phyloP scores from a whole-genome alignment of 2,329 filamentous ascomycete genomes.

The Ophiostoma ips region DNA sequence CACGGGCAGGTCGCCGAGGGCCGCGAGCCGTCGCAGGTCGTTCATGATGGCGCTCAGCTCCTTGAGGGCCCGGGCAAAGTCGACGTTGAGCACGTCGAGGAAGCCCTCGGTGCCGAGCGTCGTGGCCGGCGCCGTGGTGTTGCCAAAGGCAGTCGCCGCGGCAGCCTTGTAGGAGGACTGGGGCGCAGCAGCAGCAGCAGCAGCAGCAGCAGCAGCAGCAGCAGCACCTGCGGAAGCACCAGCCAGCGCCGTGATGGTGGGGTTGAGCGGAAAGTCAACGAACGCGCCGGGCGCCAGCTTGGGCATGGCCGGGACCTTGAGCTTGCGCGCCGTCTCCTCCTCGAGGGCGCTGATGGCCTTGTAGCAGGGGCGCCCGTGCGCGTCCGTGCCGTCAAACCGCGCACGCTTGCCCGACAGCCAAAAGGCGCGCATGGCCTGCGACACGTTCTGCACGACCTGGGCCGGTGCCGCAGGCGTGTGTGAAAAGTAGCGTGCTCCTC shows the following conservation, averaged over 20 bases:
- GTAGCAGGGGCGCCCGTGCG: constrained; percentile 65
- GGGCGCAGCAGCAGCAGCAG: background rate
- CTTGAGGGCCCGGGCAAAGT: constrained; percentile 77
- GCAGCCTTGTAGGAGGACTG: constrained; percentile 16
- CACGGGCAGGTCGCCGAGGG: constrained; percentile 73
- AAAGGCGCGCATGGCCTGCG: constrained; percentile 80
- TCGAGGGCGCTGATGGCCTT: constrained; percentile 62
- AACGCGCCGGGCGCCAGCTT: constrained; percentile 48
- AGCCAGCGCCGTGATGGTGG: constrained; percentile 84
- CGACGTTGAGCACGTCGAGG: constrained; percentile 68
- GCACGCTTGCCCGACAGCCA: constrained; percentile 81
- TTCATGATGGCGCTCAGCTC: constrained; percentile 67
- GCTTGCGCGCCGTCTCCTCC: constrained; percentile 55
- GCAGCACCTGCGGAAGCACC: background rate
- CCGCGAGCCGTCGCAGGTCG: constrained; percentile 65
- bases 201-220: no score
- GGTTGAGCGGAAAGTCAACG: constrained; percentile 78
- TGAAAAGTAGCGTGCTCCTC: constrained; percentile 74
- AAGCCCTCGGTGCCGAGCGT: constrained; percentile 73
- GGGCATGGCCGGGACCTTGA: constrained; percentile 32
- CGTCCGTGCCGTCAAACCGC: constrained; percentile 66
- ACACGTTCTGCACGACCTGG: constrained; percentile 91
- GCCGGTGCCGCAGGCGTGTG: constrained; percentile 74
- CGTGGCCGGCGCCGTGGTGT: constrained; percentile 31
- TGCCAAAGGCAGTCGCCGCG: constrained; percentile 26